Conservation (phyloP, 139 green algal genomes). For the Edaphochlamys debaryana region DNA sequence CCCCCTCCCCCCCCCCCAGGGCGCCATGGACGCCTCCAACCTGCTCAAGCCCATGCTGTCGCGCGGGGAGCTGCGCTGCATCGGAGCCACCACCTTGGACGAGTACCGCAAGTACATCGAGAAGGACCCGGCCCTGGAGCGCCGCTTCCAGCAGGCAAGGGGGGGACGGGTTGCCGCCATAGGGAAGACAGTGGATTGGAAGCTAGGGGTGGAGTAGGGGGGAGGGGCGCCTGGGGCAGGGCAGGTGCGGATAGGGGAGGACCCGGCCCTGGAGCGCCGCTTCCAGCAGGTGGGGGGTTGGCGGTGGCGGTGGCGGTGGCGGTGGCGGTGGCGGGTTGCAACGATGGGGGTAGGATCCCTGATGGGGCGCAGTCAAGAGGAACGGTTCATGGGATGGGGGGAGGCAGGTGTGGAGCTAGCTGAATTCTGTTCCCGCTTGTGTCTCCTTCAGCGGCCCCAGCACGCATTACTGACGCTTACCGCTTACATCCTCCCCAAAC, state of each 20-base stretch:
- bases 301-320: too few relatives aligned
- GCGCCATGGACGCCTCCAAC: constrained; percentile 97
- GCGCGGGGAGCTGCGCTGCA: constrained; percentile 97
- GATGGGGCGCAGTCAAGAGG: too few relatives aligned
- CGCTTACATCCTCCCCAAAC: background rate
- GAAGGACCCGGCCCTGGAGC: constrained; percentile 98
- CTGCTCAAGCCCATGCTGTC: constrained; percentile 97
- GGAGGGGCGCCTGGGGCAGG: too few relatives aligned
- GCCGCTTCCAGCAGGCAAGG: constrained; percentile 89
- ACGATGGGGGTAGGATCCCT: too few relatives aligned
- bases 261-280: constrained; percentile 95
- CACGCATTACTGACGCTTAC: too few relatives aligned
- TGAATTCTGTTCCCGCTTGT: too few relatives aligned
- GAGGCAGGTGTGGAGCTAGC: too few relatives aligned
- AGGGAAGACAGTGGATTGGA: too few relatives aligned
- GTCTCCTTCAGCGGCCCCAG: too few relatives aligned
- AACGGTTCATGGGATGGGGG: too few relatives aligned
- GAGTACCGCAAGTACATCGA: constrained; percentile 99
- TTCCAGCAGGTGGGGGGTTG: constrained; percentile 82
- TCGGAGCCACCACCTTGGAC: constrained; percentile 96
- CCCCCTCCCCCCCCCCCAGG: constrained; percentile 53
- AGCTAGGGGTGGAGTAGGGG: too few relatives aligned
- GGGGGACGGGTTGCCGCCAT: background rate
- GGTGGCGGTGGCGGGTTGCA: too few relatives aligned
- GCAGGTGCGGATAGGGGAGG: constrained; percentile 91